Conservation (phyloP, 768 basidiomycete genomes). For the Coprinellus micaceus region DNA sequence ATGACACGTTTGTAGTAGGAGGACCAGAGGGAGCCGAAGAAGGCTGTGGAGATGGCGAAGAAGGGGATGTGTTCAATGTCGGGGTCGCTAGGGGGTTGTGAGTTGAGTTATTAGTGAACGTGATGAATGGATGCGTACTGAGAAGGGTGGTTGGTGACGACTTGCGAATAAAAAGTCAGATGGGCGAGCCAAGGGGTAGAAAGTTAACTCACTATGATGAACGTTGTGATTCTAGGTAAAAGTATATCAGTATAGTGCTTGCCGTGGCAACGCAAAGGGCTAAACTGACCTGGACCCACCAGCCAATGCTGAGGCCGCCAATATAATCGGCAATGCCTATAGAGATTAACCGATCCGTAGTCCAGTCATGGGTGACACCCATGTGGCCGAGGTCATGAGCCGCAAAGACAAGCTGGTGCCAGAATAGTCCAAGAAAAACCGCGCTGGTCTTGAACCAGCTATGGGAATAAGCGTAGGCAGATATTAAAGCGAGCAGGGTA, state of each 20-base stretch:
- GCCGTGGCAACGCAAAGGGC: constrained; percentile 1
- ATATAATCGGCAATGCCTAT: constrained; percentile 81
- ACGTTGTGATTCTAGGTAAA: constrained; percentile 80
- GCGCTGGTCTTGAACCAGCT: constrained; percentile 74
- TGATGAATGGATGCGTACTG: constrained; percentile 54
- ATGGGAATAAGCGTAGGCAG: constrained; percentile 58
- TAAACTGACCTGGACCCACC: constrained; percentile 94
- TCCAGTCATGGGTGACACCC: constrained; percentile 88
- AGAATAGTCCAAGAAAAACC: constrained; percentile 78
- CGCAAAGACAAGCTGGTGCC: constrained; percentile 92
- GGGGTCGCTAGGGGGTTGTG: constrained; percentile 53
- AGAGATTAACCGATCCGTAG: constrained; percentile 71
- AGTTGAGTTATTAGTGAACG: constrained; percentile 2
- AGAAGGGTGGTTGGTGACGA: constrained; percentile 95
- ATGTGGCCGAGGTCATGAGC: constrained; percentile 96
- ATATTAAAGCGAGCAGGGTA: constrained; percentile 51
- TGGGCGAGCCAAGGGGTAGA: constrained; percentile 1
- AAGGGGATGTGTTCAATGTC: constrained; percentile 90
- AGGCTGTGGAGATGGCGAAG: constrained; percentile 86
- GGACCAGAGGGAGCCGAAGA: constrained; percentile 84
- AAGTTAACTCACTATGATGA: constrained; percentile 75
- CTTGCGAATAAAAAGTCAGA: constrained; percentile 36
- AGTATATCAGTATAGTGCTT: constrained; percentile 5
- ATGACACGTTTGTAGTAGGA: constrained; percentile 92
- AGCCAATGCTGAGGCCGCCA: constrained; percentile 92